A percentile compares a stretch with the other conserved stretches of the same genome.
phyloP scores from a whole-genome alignment of 2,329 filamentous ascomycete species.

The Fusarium sp. region DNA sequence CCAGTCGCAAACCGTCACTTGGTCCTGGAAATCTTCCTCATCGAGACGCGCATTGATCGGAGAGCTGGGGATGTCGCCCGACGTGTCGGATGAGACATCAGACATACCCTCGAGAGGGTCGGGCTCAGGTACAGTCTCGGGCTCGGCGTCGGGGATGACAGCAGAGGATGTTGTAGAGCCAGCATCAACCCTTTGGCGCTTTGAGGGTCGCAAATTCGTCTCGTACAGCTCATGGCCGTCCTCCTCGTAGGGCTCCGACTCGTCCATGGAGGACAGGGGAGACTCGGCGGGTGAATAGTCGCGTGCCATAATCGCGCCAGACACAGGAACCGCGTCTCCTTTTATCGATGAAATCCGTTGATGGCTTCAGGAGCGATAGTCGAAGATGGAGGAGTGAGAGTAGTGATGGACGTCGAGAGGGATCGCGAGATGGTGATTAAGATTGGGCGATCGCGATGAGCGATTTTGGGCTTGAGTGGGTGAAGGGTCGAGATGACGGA shows the following conservation, averaged over 20 bases:
- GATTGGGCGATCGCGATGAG: not conserved
- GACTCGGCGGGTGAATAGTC: slow-evolving; percentile 57
- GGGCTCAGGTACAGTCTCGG: slow-evolving; percentile 60
- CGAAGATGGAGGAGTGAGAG: not conserved
- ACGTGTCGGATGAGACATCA: slow-evolving; percentile 91
- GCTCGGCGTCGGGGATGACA: slow-evolving; percentile 55
- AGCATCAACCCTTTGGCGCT: slow-evolving; percentile 60
- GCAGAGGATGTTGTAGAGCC: slow-evolving; percentile 61
- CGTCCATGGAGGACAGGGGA: slow-evolving; percentile 61
- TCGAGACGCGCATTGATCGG: slow-evolving; percentile 75
- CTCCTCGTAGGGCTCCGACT: slow-evolving; percentile 61
- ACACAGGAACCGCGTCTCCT: slow-evolving; percentile 37
- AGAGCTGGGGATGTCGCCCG: slow-evolving; percentile 83
- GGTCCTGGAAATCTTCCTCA: slow-evolving; percentile 81
- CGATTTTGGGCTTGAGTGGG: slow-evolving; percentile 12
- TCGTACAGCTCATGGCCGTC: slow-evolving; percentile 59
- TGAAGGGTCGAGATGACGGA: slow-evolving; percentile 25
- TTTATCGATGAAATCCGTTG: slow-evolving; percentile 14
- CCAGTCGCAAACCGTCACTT: slow-evolving; percentile 84
- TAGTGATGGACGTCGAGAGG: not conserved
- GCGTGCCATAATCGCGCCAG: slow-evolving; percentile 51
- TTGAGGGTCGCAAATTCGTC: slow-evolving; percentile 56
- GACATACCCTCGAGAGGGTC: slow-evolving; percentile 69
- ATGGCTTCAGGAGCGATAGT: slow-evolving; percentile 8
- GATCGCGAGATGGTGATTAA: not conserved